A percentile compares a stretch with the other conserved stretches of the same genome.
Conservation (phyloP, 768 basidiomycete species). For the Rhizopogon salebrosus region DNA sequence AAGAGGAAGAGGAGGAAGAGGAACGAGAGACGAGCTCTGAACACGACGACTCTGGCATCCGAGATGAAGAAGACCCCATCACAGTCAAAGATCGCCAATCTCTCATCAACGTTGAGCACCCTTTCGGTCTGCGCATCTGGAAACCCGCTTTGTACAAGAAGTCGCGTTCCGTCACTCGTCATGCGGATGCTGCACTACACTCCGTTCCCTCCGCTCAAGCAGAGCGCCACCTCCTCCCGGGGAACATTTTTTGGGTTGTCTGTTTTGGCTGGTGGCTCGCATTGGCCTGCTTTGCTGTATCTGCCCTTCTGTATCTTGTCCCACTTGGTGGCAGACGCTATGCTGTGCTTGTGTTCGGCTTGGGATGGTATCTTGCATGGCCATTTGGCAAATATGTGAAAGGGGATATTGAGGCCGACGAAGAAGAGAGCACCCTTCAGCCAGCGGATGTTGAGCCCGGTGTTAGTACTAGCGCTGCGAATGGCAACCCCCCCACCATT, state of each 20-base stretch:
- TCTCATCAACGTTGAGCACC: slow-evolving; percentile 97
- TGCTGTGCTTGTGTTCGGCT: slow-evolving; percentile 79
- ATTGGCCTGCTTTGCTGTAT: slow-evolving; percentile 59
- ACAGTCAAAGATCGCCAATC: slow-evolving; percentile 95
- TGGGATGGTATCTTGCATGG: slow-evolving; percentile 97
- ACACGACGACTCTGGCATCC: neutral
- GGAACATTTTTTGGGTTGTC: slow-evolving; percentile 89
- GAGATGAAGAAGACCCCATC: slow-evolving; percentile 74
- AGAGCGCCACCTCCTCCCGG: slow-evolving; percentile 87
- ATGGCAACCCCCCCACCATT: slow-evolving; percentile 36
- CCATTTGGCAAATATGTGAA: slow-evolving; percentile 99
- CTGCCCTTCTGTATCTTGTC: slow-evolving; percentile 62
- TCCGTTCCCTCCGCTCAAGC: slow-evolving; percentile 88
- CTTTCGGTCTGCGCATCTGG: slow-evolving; percentile 99
- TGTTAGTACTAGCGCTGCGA: slow-evolving; percentile 11
- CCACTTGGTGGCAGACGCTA: slow-evolving; percentile 83
- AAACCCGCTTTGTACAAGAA: slow-evolving; percentile 99
- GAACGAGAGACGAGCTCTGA: slow-evolving; percentile 12
- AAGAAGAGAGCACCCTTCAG: slow-evolving; percentile 30
- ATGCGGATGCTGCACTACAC: slow-evolving; percentile 93
- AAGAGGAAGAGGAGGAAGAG: slow-evolving; percentile 37
- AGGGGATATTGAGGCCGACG: slow-evolving; percentile 52
- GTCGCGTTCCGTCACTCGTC: slow-evolving; percentile 90
- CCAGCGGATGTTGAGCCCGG: slow-evolving; percentile 29
- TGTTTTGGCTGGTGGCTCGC: slow-evolving; percentile 95